A percentile compares a stretch with the other conserved stretches of the same genome.
Conservation (phyloP, 2,329 filamentous ascomycete species). For the Colletotrichum truncatum region DNA sequence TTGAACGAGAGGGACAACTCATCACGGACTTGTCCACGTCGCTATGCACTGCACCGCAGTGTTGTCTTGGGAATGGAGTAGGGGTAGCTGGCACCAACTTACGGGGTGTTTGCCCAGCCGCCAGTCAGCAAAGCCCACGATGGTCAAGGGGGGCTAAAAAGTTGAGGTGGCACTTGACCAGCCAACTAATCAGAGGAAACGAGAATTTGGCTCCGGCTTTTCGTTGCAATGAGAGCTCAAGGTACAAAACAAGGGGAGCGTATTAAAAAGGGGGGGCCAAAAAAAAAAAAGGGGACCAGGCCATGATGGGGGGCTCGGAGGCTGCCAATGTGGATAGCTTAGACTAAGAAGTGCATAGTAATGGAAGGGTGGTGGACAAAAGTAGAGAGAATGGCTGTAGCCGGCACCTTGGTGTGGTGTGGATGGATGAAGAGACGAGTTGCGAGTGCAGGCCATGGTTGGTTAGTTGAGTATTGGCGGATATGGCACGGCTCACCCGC, state of each 20-base stretch:
- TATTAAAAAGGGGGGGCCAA: neutral
- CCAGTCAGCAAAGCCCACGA: slow-evolving; percentile 8
- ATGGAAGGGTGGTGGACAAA: neutral
- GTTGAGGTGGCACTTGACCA: slow-evolving; percentile 8
- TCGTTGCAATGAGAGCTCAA: neutral
- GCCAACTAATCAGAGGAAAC: neutral
- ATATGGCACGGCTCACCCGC: neutral
- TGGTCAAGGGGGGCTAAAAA: slow-evolving; percentile 1
- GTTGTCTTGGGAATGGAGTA: slow-evolving; percentile 7
- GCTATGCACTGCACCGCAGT: slow-evolving; percentile 2
- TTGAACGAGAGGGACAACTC: neutral
- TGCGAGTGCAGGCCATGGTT: neutral
- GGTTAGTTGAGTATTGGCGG: neutral
- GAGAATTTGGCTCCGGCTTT: neutral
- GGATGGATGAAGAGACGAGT: neutral
- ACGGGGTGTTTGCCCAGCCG: neutral
- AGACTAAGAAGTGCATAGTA: neutral
- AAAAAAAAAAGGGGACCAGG: neutral
- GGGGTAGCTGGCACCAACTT: neutral
- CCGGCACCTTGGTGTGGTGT: neutral
- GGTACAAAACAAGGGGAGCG: neutral
- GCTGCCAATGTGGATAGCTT: neutral
- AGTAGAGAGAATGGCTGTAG: neutral
- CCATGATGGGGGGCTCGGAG: neutral
- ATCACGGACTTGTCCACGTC: neutral